phyloP scores from a whole-genome alignment of 2,329 filamentous ascomycete genomes.

The Raffaelea arxii region DNA sequence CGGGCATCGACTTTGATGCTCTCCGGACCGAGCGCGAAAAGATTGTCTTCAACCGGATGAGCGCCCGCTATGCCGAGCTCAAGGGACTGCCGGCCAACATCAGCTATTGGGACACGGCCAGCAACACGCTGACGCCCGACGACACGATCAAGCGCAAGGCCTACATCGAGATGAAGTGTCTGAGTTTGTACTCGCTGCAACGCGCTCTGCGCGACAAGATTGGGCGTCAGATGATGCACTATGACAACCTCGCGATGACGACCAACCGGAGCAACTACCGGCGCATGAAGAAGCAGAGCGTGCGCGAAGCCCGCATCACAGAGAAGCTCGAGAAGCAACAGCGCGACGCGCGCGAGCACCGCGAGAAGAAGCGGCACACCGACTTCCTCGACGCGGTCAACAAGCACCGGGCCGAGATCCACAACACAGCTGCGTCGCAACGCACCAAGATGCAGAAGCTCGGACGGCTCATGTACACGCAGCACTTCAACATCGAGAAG shows the following conservation, averaged over 20 bases:
- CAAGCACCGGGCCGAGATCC: constrained; percentile 70
- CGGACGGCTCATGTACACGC: constrained; percentile 76
- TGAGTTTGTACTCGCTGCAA: constrained; percentile 82
- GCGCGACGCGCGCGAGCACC: constrained; percentile 85
- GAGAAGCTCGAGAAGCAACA: constrained; percentile 99
- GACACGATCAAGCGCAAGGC: constrained; percentile 80
- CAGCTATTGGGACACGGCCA: constrained; percentile 74
- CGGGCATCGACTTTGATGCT: constrained; percentile 79
- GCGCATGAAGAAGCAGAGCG: constrained; percentile 92
- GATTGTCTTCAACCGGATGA: constrained; percentile 83
- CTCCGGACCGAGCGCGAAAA: constrained; percentile 79
- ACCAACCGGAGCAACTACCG: constrained; percentile 87
- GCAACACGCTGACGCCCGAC: constrained; percentile 58
- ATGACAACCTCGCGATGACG: constrained; percentile 94
- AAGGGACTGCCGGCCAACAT: constrained; percentile 78
- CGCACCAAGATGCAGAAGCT: constrained; percentile 74
- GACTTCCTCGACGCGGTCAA: constrained; percentile 86
- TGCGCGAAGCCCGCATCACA: constrained; percentile 90
- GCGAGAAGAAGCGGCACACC: constrained; percentile 94
- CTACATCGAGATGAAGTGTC: constrained; percentile 89
- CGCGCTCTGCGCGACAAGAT: constrained; percentile 77
- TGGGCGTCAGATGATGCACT: constrained; percentile 85
- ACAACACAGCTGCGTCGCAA: constrained; percentile 55
- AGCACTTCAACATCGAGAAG: constrained; percentile 95
- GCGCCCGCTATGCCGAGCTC: constrained; percentile 72